Evolutionary conservation across 345 rosid species (phyloP).

Genomic region (Odontarrhena argentea): DNA sequence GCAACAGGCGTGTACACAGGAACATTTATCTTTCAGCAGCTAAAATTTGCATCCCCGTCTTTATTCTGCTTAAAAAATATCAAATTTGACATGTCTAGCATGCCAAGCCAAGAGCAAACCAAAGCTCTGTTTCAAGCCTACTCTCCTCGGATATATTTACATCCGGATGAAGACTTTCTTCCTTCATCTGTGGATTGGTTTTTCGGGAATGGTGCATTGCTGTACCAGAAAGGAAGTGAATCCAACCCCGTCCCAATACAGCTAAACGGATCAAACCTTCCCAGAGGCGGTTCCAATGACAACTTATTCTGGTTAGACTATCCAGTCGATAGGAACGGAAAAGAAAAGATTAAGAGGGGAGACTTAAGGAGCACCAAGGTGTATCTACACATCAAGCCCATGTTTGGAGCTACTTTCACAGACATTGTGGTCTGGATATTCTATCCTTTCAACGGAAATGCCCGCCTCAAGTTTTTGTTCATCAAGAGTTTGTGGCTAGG

Average conservation of each 20-base stretch:
- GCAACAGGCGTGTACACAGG: constrained; percentile 61
- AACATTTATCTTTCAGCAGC: constrained; percentile 52
- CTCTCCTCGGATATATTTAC: constrained; percentile 66
- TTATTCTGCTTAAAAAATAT: constrained; percentile 60
- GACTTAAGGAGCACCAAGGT: constrained; percentile 49
- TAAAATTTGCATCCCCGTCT: constrained; percentile 6
- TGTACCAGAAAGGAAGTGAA: constrained; percentile 61
- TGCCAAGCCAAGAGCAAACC: constrained; percentile 60
- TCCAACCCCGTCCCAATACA: constrained; percentile 53
- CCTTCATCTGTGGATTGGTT: constrained; percentile 68
- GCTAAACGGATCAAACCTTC: constrained; percentile 68
- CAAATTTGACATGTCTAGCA: constrained; percentile 35
- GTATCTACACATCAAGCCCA: constrained; percentile 70
- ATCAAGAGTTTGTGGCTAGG: constrained; percentile 51
- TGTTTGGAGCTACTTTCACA: constrained; percentile 67
- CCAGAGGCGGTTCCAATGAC: constrained; percentile 68
- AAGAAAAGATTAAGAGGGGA: constrained; percentile 63
- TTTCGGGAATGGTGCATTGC: constrained; percentile 60
- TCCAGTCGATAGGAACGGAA: constrained; percentile 44
- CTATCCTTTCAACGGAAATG: constrained; percentile 77
- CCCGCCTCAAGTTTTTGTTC: constrained; percentile 56
- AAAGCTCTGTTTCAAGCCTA: constrained; percentile 53
- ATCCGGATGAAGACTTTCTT: constrained; percentile 63
- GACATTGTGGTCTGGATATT: constrained; percentile 73
- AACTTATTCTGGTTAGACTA: constrained; percentile 74